Evolutionary conservation across 306 rosid genomes (phyloP), one percentile per base, ranked within the genome.

Genomic region (Chamaecrista fasciculata): DNA sequence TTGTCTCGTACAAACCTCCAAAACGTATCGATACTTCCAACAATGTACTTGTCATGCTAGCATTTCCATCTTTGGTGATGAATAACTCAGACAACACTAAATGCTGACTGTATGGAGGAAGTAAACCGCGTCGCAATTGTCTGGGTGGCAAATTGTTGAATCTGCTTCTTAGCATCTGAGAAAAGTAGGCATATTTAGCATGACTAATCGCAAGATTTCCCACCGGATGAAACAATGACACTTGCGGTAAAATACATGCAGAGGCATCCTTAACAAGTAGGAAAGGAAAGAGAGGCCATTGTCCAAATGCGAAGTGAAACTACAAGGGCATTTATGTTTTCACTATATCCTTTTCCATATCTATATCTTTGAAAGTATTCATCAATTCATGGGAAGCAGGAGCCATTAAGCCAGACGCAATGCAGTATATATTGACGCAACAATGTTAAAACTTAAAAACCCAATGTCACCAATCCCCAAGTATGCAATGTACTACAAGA

Each of bases 161-260:
- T 76, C 86, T 86, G 89, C 85, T 90, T 86, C 86, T 87, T 87
- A 39, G 95, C 95, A 79, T 86, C 96, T 90, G 91, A 69, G 16
- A 44, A 66, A 52, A 72, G n/a, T 67, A 76, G 40, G 65, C 65
- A 51, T 42, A 55, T 24, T 44, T 39, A 64, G 55, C 28, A 47
- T 29, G 25, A 61, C 8, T 49, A 61, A 29, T 29, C 10, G 65
- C 20, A 31, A 49, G 19, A 16, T 57, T 37, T 37, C 37, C 25
- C 61, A 3, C 7, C 19, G 16, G 52, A 39, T 36, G 64, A 37
- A 39, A 60, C 16, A 58, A 33, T 58, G 64, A 58, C 4, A 6
- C 64, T 33, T n/a, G 9, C 10, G 19, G 21, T 44, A 29, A 67
- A 26, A 24, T 16, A 21, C 57, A 48, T 24, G 34, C 11, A 24